Evolutionary conservation across 108 stramenopile genomes (phyloP).

Genomic region (Fragilaria crotonensis): DNA sequence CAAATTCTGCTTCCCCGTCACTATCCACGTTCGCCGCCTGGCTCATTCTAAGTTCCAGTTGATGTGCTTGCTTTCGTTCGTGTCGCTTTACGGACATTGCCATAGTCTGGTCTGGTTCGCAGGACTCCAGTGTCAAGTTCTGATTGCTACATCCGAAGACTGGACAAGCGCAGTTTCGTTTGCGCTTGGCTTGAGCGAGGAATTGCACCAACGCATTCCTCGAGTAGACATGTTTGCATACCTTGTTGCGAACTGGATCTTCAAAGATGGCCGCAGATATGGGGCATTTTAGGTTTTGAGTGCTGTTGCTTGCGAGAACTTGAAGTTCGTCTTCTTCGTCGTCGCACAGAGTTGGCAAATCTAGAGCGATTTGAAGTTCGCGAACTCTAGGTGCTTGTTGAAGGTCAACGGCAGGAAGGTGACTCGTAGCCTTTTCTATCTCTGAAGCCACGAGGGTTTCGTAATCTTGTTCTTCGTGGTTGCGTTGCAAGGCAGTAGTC

Average conservation of each 20-base stretch:
- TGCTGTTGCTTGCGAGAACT: slow-evolving; percentile 5
- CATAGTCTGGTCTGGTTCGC: slow-evolving; percentile 51
- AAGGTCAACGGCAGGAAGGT: neutral
- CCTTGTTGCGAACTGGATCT: slow-evolving; percentile 56
- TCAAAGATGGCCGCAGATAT: slow-evolving; percentile 46
- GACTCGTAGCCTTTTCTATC: neutral
- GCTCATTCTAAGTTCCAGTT: neutral
- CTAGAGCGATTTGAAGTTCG: neutral
- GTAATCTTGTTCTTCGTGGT: neutral
- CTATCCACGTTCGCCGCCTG: slow-evolving; percentile 4
- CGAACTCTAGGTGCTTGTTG: neutral
- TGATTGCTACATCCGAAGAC: slow-evolving; percentile 53
- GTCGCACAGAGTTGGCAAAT: neutral
- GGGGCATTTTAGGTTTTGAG: slow-evolving; percentile 41
- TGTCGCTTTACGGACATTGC: slow-evolving; percentile 42
- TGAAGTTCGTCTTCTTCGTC: slow-evolving; percentile 19
- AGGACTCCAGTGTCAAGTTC: slow-evolving; percentile 19
- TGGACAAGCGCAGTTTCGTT: slow-evolving; percentile 33
- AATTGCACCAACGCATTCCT: slow-evolving; percentile 36
- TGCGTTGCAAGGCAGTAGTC: neutral
- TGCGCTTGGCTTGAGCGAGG: slow-evolving; percentile 15
- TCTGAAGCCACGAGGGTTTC: neutral
- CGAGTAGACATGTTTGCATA: slow-evolving; percentile 57
- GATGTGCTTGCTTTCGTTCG: slow-evolving; percentile 29
- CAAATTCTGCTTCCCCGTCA: slow-evolving; percentile 5